These are phyloP conservation scores for Suillus occidentalis DNA, from an alignment of 768 basidiomycete genomes.

Conservation along the genomic window DNA sequence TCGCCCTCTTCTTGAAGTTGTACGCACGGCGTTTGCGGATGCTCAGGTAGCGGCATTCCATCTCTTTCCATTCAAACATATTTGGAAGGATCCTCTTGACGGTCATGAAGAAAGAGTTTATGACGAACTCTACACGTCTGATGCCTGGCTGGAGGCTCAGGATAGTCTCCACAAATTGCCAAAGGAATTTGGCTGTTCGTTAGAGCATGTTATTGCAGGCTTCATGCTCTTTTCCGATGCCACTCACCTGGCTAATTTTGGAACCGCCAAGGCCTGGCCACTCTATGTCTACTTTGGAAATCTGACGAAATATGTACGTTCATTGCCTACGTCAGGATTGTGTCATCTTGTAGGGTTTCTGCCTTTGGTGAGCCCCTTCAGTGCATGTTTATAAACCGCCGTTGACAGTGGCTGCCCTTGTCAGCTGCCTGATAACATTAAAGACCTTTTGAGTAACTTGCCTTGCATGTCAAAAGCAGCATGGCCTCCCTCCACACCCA, in stretches of 20 bases:
- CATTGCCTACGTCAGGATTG: constrained; percentile 11
- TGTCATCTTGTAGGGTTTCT: constrained; percentile 14
- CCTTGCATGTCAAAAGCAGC: background rate
- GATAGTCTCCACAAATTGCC: constrained; percentile 16
- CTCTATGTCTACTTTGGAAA: constrained; percentile 23
- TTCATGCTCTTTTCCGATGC: constrained; percentile 7
- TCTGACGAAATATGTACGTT: constrained; percentile 21
- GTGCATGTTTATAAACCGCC: background rate
- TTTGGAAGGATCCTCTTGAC: no score
- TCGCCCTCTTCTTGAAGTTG: no score
- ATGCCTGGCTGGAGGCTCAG: constrained; percentile 17
- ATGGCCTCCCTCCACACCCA: constrained; percentile 12
- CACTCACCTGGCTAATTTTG: constrained; percentile 32
- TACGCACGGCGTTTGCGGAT: no score
- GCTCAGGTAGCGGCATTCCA: no score
- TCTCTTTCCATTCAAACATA: no score
- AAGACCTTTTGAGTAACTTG: constrained; percentile 1
- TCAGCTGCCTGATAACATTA: constrained; percentile 15
- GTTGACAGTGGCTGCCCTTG: background rate
- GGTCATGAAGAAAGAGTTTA: no score
- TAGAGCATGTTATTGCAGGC: constrained; percentile 12
- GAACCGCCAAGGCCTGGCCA: constrained; percentile 26
- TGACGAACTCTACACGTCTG: constrained; percentile 22
- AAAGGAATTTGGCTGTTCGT: constrained; percentile 10
- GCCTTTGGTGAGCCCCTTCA: constrained; percentile 1